A percentile compares a stretch with the other conserved stretches of the same genome.
Evolutionary conservation across 2,329 filamentous ascomycete species (phyloP).

Genomic region (Sclerotinia borealis): DNA sequence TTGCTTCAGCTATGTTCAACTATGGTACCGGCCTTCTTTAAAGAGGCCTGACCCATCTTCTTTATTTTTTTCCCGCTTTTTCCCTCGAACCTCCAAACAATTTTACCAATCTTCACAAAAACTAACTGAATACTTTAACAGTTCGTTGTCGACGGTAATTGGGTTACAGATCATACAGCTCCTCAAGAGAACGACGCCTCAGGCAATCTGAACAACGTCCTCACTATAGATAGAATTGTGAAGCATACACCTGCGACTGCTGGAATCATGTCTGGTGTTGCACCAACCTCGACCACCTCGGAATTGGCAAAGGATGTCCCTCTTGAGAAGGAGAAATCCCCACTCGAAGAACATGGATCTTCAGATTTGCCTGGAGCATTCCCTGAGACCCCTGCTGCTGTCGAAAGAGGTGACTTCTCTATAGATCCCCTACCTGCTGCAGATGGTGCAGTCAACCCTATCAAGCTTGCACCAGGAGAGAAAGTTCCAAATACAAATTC

Average conservation of each 20-base stretch:
- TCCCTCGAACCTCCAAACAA: not conserved
- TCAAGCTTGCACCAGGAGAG: constrained; percentile 74
- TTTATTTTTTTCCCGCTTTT: not conserved
- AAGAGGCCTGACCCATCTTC: constrained; percentile 2
- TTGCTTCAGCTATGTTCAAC: constrained; percentile 5
- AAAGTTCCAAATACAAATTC: constrained; percentile 64
- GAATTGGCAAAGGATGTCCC: constrained; percentile 62
- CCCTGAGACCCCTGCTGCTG: constrained; percentile 61
- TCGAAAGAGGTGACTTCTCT: constrained; percentile 38
- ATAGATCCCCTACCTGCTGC: constrained; percentile 58
- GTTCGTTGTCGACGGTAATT: constrained; percentile 93
- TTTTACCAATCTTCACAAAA: not conserved
- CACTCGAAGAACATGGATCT: constrained; percentile 27
- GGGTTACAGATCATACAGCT: constrained; percentile 75
- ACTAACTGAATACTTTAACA: constrained; percentile 35
- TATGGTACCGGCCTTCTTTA: constrained; percentile 5
- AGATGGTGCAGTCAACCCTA: constrained; percentile 68
- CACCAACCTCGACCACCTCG: constrained; percentile 66
- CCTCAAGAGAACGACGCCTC: constrained; percentile 76
- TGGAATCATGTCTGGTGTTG: constrained; percentile 58
- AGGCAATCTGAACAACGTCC: constrained; percentile 89
- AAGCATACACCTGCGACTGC: constrained; percentile 40
- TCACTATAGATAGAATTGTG: constrained; percentile 66
- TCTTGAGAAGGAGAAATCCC: constrained; percentile 42
- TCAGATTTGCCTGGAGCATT: constrained; percentile 60